Percentiles rank a stretch among this genome's conserved stretches.
Conservation (phyloP, 495 filamentous ascomycete species). For the Achaetomiella virescens region DNA sequence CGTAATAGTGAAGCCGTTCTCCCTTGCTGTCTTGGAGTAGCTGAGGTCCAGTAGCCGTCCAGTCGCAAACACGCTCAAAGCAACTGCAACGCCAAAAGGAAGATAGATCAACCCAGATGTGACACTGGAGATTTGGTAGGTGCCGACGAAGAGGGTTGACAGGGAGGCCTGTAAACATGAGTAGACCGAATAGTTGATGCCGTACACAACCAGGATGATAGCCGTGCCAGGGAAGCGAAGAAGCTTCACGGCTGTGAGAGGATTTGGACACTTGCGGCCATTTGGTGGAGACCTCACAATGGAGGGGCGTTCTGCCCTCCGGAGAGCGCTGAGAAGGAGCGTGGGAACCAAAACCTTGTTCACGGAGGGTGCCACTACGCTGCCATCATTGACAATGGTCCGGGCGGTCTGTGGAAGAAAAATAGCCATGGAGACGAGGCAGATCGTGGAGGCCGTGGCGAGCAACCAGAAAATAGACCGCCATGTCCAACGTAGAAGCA, state of each 20-base stretch:
- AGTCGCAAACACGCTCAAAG: neutral
- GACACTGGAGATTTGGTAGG: conserved; percentile 9
- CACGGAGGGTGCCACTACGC: neutral
- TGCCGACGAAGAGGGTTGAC: conserved; percentile 18
- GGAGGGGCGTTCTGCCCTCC: neutral
- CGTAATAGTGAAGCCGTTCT: neutral
- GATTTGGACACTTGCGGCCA: neutral
- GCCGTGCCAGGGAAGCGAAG: neutral
- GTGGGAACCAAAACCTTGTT: neutral
- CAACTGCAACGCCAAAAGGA: conserved; percentile 17
- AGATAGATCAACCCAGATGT: conserved; percentile 16
- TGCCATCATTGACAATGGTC: neutral
- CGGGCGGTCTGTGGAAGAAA: neutral
- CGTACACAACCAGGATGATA: neutral
- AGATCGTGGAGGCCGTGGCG: neutral
- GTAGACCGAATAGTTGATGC: conserved; percentile 16
- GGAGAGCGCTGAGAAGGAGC: too few species aligned
- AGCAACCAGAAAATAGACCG: neutral
- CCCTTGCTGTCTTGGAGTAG: conserved; percentile 1
- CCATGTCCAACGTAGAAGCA: conserved; percentile 21
- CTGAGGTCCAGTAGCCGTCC: conserved; percentile 6
- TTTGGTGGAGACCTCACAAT: too few species aligned
- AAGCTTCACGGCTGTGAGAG: neutral
- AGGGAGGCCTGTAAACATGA: conserved; percentile 17
- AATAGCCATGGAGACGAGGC: neutral